These are phyloP conservation scores for Fonsecaea pedrosoi DNA, from an alignment of 2,329 filamentous ascomycete species.

Conservation along the genomic window DNA sequence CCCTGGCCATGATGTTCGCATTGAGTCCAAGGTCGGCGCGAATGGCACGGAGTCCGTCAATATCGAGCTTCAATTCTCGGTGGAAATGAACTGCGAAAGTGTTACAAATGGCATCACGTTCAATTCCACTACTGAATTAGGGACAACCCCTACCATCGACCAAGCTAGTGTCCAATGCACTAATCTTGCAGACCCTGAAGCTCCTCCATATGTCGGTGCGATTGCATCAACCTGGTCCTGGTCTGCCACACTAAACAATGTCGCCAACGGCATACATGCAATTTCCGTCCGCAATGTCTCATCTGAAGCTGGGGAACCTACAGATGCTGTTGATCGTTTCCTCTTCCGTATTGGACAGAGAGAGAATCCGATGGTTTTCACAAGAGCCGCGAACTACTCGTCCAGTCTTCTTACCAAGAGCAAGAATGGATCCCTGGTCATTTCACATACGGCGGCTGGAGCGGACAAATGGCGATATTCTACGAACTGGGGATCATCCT, in stretches of 20 bases:
- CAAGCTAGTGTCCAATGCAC: constrained; percentile 55
- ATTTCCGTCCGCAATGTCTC: constrained; percentile 64
- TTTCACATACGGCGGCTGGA: constrained; percentile 67
- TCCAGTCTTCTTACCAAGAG: constrained; percentile 56
- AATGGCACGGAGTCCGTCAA: constrained; percentile 54
- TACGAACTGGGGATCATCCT: constrained; percentile 66
- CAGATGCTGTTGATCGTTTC: constrained; percentile 65
- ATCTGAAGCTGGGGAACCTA: constrained; percentile 49
- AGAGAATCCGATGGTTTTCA: constrained; percentile 67
- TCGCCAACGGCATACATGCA: constrained; percentile 67
- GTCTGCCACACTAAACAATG: constrained; percentile 57
- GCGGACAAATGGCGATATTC: constrained; percentile 69
- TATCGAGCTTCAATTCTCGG: constrained; percentile 65
- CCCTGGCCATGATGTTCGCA: constrained; percentile 66
- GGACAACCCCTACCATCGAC: constrained; percentile 54
- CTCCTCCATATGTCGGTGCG: constrained; percentile 56
- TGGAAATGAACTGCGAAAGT: constrained; percentile 66
- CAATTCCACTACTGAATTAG: constrained; percentile 60
- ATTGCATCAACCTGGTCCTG: constrained; percentile 63
- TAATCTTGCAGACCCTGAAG: constrained; percentile 46
- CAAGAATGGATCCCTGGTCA: constrained; percentile 52
- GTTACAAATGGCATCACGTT: constrained; percentile 59
- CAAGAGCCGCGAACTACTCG: constrained; percentile 64
- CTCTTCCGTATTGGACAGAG: constrained; percentile 64
- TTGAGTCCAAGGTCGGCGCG: constrained; percentile 56